A percentile compares a stretch with the other conserved stretches of the same genome.
Conservation (phyloP, 2,329 filamentous ascomycete species). For the Mycosphaerella sp. region DNA sequence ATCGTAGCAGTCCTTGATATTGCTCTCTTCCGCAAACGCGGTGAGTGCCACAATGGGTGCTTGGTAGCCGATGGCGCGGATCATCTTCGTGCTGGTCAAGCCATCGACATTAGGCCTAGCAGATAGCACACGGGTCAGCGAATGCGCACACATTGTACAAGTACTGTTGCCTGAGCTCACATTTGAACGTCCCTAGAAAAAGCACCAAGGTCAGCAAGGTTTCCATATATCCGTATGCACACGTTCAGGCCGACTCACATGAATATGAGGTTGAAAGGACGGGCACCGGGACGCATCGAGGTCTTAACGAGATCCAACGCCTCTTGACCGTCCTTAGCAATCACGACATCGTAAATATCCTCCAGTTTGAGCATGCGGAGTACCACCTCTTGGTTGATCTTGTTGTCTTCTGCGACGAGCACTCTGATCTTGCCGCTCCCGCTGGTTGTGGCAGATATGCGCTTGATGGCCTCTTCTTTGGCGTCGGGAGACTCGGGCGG, state of each 20-base stretch:
- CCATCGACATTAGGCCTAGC: slow-evolving; percentile 64
- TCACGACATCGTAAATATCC: slow-evolving; percentile 77
- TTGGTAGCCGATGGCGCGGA: slow-evolving; percentile 78
- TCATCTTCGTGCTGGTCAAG: slow-evolving; percentile 75
- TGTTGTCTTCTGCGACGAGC: slow-evolving; percentile 76
- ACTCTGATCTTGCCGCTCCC: slow-evolving; percentile 62
- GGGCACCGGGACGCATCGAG: slow-evolving; percentile 58
- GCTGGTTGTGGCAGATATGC: slow-evolving; percentile 56
- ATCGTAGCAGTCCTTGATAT: slow-evolving; percentile 59
- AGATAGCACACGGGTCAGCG: neutral
- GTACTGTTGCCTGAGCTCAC: neutral
- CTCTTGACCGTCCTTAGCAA: slow-evolving; percentile 60
- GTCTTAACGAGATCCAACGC: slow-evolving; percentile 80
- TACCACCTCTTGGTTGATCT: slow-evolving; percentile 54
- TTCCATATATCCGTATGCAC: neutral
- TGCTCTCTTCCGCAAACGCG: slow-evolving; percentile 84
- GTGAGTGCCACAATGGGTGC: slow-evolving; percentile 90
- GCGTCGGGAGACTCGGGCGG: slow-evolving; percentile 50
- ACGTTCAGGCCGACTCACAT: slow-evolving; percentile 35
- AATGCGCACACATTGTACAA: neutral
- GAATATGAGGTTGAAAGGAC: slow-evolving; percentile 79
- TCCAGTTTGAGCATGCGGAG: slow-evolving; percentile 66
- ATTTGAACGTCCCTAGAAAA: slow-evolving; percentile 23
- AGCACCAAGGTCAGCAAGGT: neutral
- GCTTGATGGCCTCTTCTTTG: slow-evolving; percentile 60